A percentile compares a stretch with the other conserved stretches of the same genome.
Evolutionary conservation across 768 basidiomycete genomes (phyloP).

Genomic region (Mycena venus): DNA sequence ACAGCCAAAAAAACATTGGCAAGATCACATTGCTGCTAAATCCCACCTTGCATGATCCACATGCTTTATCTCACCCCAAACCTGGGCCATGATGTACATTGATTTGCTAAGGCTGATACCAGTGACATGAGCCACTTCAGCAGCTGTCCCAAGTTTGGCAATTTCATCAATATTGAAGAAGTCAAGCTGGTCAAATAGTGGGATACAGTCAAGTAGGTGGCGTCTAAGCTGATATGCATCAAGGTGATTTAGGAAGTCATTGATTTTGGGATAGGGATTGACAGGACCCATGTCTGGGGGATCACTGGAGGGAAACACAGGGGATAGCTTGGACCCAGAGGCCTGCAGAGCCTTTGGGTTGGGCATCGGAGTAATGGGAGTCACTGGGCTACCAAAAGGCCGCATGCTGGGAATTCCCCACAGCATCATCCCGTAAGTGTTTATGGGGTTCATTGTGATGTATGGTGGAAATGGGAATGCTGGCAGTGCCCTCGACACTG

Average conservation of each 20-base stretch:
- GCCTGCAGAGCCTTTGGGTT: not conserved
- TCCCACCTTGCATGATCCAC: not conserved
- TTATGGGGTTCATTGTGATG: not conserved
- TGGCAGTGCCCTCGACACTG: not conserved
- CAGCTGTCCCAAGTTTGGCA: not conserved
- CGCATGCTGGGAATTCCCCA: not conserved
- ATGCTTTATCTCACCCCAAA: conserved; percentile 4
- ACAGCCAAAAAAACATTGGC: not conserved
- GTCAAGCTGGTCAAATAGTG: not conserved
- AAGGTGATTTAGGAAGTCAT: not conserved
- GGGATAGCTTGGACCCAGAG: not conserved
- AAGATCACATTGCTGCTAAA: not conserved
- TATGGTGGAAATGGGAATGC: not conserved
- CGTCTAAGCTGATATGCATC: not conserved
- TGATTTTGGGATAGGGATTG: conserved; percentile 10
- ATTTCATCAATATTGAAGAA: conserved; percentile 25
- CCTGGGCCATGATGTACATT: not conserved
- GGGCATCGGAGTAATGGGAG: not conserved
- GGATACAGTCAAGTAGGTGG: not conserved
- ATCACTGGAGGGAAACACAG: conserved; percentile 13
- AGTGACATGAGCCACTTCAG: not conserved
- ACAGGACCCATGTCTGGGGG: conserved; percentile 3
- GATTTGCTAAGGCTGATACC: not conserved
- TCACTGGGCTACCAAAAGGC: not conserved
- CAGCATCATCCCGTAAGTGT: not conserved